phyloP scores from a whole-genome alignment of 345 rosid genomes.

The Eucalyptus erythrocorys region DNA sequence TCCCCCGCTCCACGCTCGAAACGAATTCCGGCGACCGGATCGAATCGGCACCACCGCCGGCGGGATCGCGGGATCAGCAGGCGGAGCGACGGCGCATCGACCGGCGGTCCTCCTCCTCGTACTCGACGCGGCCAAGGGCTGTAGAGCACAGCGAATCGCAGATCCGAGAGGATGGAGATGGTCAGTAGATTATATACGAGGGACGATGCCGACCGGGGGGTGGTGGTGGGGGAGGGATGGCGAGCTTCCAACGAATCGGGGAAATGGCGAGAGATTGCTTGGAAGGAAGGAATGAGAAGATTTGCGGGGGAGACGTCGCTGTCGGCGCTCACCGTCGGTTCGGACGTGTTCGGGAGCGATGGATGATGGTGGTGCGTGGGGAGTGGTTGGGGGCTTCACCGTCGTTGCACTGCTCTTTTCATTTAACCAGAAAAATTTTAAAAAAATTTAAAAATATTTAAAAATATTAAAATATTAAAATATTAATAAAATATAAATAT shows the following conservation, averaged over 20 bases:
- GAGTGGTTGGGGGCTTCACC: not conserved
- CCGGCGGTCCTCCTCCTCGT: too few species aligned
- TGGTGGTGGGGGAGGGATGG: not conserved
- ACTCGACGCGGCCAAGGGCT: too few species aligned
- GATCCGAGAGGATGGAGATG: not conserved
- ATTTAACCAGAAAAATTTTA: not conserved
- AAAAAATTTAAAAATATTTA: too few species aligned
- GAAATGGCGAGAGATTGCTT: conserved; percentile 43
- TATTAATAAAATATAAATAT: too few species aligned
- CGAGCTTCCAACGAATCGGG: not conserved
- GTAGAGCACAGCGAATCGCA: not conserved
- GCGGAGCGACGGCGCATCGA: not conserved
- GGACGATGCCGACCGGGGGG: too few species aligned
- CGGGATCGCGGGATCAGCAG: not conserved
- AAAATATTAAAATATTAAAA: too few species aligned
- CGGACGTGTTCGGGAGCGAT: not conserved
- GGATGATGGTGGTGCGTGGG: not conserved
- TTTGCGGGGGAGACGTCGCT: conserved; percentile 47
- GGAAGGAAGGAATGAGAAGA: conserved; percentile 42
- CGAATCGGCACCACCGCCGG: not conserved
- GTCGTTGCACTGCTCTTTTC: not conserved
- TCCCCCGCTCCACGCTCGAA: not conserved
- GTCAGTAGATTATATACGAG: too few species aligned
- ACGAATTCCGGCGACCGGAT: not conserved
- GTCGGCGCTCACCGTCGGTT: conserved; percentile 20